Percentiles rank a stretch among this genome's conserved stretches.
Conservation (phyloP, 192 early-diverging fungal genomes). For the Backusella liffmaniae region DNA sequence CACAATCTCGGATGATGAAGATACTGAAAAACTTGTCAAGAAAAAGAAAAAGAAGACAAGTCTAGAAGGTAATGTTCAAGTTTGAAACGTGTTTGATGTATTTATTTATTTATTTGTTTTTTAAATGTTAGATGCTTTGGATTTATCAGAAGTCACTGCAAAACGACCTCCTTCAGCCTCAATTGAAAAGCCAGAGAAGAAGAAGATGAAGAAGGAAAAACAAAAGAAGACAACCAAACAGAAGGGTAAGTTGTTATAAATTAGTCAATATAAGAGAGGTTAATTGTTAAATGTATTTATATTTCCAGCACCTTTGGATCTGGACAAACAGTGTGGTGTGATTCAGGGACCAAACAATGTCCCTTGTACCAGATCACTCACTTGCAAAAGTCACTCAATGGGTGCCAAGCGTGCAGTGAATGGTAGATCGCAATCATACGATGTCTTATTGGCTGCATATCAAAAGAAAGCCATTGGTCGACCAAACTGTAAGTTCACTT, state of each 20-base stretch:
- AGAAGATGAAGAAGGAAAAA: constrained; percentile 56
- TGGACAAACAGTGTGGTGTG: constrained; percentile 93
- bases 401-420: constrained; percentile 79
- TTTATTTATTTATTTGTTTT: background rate
- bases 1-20: constrained; percentile 23
- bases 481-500: constrained; percentile 51
- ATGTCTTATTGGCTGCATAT: constrained; percentile 72
- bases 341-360: constrained; percentile 50
- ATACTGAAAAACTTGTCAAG: background rate
- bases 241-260: constrained; percentile 33
- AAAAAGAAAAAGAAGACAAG: background rate
- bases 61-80: background rate
- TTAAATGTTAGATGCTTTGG: constrained; percentile 22
- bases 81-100: background rate
- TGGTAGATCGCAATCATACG: constrained; percentile 84
- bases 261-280: constrained; percentile 8
- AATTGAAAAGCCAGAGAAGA: constrained; percentile 49
- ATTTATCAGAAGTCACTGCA: constrained; percentile 21
- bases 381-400: constrained; percentile 95
- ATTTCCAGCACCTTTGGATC: constrained; percentile 66
- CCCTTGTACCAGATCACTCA: constrained; percentile 84
- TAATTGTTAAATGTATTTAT: background rate
- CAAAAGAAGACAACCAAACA: constrained; percentile 54
- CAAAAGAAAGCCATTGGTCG: constrained; percentile 68
- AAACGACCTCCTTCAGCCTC: constrained; percentile 40